phyloP scores from a whole-genome alignment of 2,329 filamentous ascomycete species.

The Fusarium duplospermum region DNA sequence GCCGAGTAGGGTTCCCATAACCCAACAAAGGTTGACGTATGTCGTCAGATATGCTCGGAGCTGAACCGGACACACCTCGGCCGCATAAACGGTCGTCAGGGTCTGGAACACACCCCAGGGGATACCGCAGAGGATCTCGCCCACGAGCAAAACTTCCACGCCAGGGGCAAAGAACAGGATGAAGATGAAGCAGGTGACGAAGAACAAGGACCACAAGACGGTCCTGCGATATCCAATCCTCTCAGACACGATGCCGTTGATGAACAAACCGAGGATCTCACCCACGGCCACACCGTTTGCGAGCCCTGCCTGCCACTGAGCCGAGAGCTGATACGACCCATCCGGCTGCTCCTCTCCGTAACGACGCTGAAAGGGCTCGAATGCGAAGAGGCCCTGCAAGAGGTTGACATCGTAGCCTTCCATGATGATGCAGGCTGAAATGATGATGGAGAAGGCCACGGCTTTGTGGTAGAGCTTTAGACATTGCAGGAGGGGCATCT shows the following conservation, averaged over 20 bases:
- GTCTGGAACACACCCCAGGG: not conserved
- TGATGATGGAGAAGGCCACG: constrained; percentile 29
- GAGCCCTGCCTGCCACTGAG: constrained; percentile 35
- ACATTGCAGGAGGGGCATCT: no score
- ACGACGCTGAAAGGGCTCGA: constrained; percentile 29
- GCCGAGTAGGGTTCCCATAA: no score
- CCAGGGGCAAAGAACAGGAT: constrained; percentile 36
- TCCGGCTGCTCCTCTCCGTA: constrained; percentile 30
- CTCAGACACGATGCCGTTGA: constrained; percentile 29
- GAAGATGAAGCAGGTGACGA: constrained; percentile 41
- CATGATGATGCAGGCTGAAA: constrained; percentile 40
- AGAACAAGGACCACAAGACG: constrained; percentile 59
- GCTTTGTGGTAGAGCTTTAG: constrained; percentile 26
- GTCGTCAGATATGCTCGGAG: not conserved
- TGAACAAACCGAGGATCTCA: constrained; percentile 31
- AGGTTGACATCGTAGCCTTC: constrained; percentile 37
- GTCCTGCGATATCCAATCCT: constrained; percentile 55
- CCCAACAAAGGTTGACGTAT: no score
- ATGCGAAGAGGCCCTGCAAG: constrained; percentile 34
- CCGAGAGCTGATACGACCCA: constrained; percentile 27
- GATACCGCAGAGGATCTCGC: constrained; percentile 3
- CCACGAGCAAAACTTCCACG: constrained; percentile 11
- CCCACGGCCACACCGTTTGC: constrained; percentile 23
- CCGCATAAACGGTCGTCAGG: not conserved
- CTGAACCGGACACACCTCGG: not conserved